Conservation (phyloP, 1,139 yeast species). For the Magnusiomyces starmeri region DNA sequence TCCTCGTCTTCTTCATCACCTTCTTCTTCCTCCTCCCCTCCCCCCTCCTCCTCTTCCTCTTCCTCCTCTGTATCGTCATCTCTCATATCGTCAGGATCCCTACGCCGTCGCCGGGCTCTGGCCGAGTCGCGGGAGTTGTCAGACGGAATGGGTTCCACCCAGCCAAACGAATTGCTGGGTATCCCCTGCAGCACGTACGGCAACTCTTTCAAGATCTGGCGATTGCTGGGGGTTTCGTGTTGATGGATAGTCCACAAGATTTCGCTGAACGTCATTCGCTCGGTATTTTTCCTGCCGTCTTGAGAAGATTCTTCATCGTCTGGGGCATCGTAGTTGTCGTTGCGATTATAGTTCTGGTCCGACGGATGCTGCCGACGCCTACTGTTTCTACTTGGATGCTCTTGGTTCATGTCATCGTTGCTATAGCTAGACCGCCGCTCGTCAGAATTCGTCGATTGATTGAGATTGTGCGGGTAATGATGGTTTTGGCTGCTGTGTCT, state of each 20-base stretch:
- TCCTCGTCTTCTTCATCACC: conserved; percentile 5
- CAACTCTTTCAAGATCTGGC: conserved; percentile 48
- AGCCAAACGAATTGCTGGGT: conserved; percentile 55
- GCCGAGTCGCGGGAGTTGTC: neutral
- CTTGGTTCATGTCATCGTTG: neutral
- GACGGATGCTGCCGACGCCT: neutral
- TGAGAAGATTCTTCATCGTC: no score
- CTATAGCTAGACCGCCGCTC: no score
- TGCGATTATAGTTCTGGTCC: neutral
- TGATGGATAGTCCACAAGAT: conserved; percentile 10
- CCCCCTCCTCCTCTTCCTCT: neutral
- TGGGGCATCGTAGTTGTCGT: neutral
- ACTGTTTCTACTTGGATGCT: neutral
- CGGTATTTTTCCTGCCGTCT: no score
- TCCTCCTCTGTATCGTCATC: neutral
- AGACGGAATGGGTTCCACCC: conserved; percentile 32
- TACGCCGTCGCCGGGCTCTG: no score
- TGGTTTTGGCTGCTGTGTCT: neutral
- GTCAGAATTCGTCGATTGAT: no score
- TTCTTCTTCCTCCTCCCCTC: neutral
- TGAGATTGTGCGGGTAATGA: no score
- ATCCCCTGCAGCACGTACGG: conserved; percentile 68
- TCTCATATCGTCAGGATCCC: neutral
- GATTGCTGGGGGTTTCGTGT: conserved; percentile 37
- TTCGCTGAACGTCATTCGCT: conserved; percentile 11